Conservation (phyloP, 768 basidiomycete species). For the Pholiota microspora region DNA sequence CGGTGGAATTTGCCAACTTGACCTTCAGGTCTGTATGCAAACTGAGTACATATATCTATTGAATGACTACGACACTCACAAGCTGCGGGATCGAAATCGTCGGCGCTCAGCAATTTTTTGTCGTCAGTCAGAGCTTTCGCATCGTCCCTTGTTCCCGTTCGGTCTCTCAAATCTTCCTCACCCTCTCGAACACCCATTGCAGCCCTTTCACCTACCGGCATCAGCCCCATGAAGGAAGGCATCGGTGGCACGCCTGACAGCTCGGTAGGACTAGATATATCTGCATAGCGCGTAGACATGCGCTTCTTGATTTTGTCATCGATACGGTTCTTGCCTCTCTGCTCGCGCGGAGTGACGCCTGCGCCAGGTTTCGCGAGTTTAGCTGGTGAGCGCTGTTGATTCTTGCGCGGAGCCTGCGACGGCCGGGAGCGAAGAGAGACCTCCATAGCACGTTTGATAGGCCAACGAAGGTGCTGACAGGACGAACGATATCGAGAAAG, state of each 20-base stretch:
- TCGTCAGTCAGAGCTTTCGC: slow-evolving; percentile 51
- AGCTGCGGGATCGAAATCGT: slow-evolving; percentile 84
- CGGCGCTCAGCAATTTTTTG: slow-evolving; percentile 65
- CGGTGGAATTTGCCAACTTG: slow-evolving; percentile 89
- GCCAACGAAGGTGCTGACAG: not conserved
- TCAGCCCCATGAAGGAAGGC: slow-evolving; percentile 25
- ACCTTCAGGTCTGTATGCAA: slow-evolving; percentile 61
- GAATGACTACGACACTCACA: slow-evolving; percentile 55
- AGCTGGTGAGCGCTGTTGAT: slow-evolving; percentile 27
- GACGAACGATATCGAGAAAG: too few relatives aligned
- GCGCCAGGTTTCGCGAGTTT: slow-evolving; percentile 33
- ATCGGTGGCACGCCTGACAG: slow-evolving; percentile 46
- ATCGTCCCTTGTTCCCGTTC: slow-evolving; percentile 33
- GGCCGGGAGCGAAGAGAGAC: slow-evolving; percentile 51
- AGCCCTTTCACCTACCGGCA: slow-evolving; percentile 26
- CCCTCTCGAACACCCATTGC: slow-evolving; percentile 27
- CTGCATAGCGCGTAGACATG: slow-evolving; percentile 92
- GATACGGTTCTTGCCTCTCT: slow-evolving; percentile 52
- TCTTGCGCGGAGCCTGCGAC: slow-evolving; percentile 44
- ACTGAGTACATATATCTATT: not conserved
- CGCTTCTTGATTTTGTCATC: slow-evolving; percentile 96
- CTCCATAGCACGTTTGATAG: slow-evolving; percentile 36
- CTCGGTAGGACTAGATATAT: slow-evolving; percentile 72
- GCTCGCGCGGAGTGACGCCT: slow-evolving; percentile 35
- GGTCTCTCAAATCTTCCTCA: slow-evolving; percentile 49